A percentile compares a stretch with the other conserved stretches of the same genome.
These are phyloP conservation scores for Bacidia gigantensis DNA, from an alignment of 495 filamentous ascomycete genomes.

Conservation along the genomic window DNA sequence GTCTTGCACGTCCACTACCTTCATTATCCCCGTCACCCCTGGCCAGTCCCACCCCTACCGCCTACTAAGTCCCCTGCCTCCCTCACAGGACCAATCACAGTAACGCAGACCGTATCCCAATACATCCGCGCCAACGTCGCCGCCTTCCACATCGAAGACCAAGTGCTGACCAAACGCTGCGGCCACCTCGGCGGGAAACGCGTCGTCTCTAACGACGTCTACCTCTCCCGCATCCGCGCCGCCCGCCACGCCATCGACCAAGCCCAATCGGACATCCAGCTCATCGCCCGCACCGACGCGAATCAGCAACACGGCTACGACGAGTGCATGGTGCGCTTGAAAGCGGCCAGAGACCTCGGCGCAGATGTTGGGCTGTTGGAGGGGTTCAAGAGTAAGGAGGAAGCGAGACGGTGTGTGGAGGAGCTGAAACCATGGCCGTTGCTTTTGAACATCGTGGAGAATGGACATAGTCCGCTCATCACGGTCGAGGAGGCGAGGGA, in stretches of 20 bases:
- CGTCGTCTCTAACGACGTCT: slow-evolving; percentile 40
- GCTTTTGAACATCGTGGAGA: slow-evolving; percentile 50
- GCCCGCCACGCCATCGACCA: slow-evolving; percentile 35
- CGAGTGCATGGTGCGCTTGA: slow-evolving; percentile 41
- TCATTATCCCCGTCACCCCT: neutral
- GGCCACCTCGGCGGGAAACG: slow-evolving; percentile 49
- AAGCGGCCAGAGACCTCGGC: slow-evolving; percentile 40
- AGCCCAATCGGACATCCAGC: slow-evolving; percentile 43
- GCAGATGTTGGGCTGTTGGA: slow-evolving; percentile 56
- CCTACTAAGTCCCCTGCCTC: neutral
- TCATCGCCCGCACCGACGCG: slow-evolving; percentile 58
- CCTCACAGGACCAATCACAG: slow-evolving; percentile 41
- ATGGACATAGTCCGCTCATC: slow-evolving; percentile 44
- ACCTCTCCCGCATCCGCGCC: slow-evolving; percentile 41
- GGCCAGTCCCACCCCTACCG: neutral
- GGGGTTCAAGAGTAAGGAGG: slow-evolving; percentile 42
- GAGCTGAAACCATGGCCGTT: slow-evolving; percentile 45
- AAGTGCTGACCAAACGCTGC: slow-evolving; percentile 51
- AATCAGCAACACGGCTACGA: slow-evolving; percentile 50
- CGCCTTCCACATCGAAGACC: slow-evolving; percentile 60
- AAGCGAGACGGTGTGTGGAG: slow-evolving; percentile 36
- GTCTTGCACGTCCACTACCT: neutral
- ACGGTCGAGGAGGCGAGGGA: slow-evolving; percentile 41
- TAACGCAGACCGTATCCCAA: slow-evolving; percentile 46
- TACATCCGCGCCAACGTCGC: slow-evolving; percentile 58